Conservation (phyloP, 2,329 filamentous ascomycete genomes). For the Colletotrichum chrysophilum region DNA sequence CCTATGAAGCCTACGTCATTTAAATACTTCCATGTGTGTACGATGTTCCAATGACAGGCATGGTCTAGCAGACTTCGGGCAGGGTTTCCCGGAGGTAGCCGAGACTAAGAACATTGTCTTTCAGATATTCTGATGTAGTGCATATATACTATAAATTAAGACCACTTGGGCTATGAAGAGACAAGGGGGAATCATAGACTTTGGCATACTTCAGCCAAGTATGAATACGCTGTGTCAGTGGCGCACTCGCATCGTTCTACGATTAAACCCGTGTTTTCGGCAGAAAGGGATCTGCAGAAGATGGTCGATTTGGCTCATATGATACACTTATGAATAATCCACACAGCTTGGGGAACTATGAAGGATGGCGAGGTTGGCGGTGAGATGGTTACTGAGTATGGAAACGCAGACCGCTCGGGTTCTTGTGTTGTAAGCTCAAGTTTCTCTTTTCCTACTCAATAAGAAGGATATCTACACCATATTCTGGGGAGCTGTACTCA, state of each 20-base stretch:
- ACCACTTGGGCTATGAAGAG: background rate
- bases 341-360: background rate
- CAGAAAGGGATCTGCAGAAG: background rate
- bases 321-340: background rate
- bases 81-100: background rate
- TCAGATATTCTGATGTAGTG: background rate
- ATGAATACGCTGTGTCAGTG: background rate
- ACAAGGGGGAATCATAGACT: background rate
- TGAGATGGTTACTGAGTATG: background rate
- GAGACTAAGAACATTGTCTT: background rate
- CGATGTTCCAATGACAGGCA: background rate
- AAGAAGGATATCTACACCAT: accelerated
- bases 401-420: background rate
- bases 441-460: background rate
- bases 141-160: background rate
- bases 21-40: background rate
- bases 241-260: background rate
- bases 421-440: background rate
- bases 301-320: background rate
- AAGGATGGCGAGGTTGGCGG: background rate
- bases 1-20: background rate
- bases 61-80: background rate
- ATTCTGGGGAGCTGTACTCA: background rate
- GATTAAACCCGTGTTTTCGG: background rate
- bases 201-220: background rate